Conservation (phyloP, 2,329 filamentous ascomycete species). For the Pseudocercospora pini-densiflorae region DNA sequence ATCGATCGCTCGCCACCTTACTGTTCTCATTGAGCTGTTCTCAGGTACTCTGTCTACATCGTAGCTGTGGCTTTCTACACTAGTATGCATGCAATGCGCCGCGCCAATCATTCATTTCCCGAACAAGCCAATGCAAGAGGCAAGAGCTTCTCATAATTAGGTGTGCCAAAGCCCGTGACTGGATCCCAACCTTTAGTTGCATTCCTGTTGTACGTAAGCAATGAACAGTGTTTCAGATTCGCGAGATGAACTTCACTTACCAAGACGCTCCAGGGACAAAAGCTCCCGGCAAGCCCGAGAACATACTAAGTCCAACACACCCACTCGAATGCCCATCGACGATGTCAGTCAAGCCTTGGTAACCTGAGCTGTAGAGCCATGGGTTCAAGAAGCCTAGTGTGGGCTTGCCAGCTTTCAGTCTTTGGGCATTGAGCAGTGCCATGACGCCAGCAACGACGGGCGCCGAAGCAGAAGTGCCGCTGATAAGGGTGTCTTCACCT, state of each 20-base stretch:
- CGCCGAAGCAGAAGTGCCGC: constrained; percentile 59
- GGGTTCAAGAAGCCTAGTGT: constrained; percentile 64
- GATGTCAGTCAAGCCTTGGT: constrained; percentile 56
- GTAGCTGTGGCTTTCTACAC: background rate
- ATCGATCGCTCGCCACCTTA: no score
- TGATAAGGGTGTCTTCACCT: constrained; percentile 49
- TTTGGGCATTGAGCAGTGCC: constrained; percentile 31
- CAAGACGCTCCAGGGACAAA: constrained; percentile 28
- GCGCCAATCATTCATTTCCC: background rate
- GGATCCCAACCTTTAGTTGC: constrained; percentile 40
- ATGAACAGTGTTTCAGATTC: background rate
- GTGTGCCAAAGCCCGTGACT: constrained; percentile 40
- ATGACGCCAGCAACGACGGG: constrained; percentile 59
- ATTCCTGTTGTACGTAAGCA: constrained; percentile 24
- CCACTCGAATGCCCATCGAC: constrained; percentile 44
- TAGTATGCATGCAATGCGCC: background rate
- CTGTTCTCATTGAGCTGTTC: background rate
- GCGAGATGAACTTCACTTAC: background rate
- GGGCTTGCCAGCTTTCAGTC: constrained; percentile 47
- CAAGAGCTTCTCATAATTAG: constrained; percentile 32
- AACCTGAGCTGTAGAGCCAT: constrained; percentile 58
- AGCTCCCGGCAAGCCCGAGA: constrained; percentile 1
- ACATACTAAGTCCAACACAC: constrained; percentile 37
- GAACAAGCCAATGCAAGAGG: constrained; percentile 19
- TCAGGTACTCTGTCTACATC: background rate